Evolutionary conservation across 2,329 filamentous ascomycete genomes (phyloP), one percentile per base, ranked within the genome.

Genomic region (Venturiaceae sp.): DNA sequence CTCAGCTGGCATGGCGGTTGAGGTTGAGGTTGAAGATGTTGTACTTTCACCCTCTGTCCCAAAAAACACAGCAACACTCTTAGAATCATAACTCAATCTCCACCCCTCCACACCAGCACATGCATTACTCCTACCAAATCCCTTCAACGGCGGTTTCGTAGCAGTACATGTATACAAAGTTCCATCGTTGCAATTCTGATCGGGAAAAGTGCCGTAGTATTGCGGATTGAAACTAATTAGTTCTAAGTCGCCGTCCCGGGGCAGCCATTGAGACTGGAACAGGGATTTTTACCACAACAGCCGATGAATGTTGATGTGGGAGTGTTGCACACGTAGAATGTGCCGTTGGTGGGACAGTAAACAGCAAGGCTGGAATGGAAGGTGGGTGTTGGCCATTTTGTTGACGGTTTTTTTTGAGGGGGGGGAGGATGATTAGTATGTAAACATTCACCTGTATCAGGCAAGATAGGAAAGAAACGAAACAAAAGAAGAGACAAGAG

Each of bases 81-180:
- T 56, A 3, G 37, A 21, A 30, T 56, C 37, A n/a, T 14, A 13
- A 19, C 33, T 39, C 23, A 56, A 56, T n/a, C 26, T 32, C 33
- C 28, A 41, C 28, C 21, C 28, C 53, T 32, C 37, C 11, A 56
- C 54, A 28, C 16, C 26, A 6, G 14, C n/a, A 19, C 54, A 56
- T 11, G 54, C 21, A 56, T 44, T 56, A 36, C 54, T 56, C 16
- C 21, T 39, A 30, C 54, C 41, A 32, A 33, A 56, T 21, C 54
- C 54, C n/a, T 41, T 28, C 33, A 56, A 56, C 3, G 54, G 39
- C 8, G 36, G 34, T 11, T 44, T 44, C 19, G 54, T 41, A 6
- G 11, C 28, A 26, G 54, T 44, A 28, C 54, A 56, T 19, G 54
- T 56, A 37, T 56, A 56, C n/a, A 56, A 56, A 8, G 23, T 30